Evolutionary conservation across 805 yeast genomes (phyloP).

Genomic region (Myxozyma neotropica): DNA sequence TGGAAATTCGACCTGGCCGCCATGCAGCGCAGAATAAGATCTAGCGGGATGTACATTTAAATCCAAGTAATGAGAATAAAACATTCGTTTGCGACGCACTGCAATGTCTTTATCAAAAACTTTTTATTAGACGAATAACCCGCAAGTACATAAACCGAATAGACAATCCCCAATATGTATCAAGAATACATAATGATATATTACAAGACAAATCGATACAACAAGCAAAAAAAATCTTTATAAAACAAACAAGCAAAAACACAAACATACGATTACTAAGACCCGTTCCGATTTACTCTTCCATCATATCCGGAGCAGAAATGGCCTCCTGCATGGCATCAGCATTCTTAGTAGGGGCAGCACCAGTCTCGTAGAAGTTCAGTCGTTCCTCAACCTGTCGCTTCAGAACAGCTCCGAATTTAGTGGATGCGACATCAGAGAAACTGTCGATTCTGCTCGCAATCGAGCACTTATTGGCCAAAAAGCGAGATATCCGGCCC

Average conservation of each 20-base stretch:
- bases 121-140: no score
- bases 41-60: slow-evolving; percentile 32
- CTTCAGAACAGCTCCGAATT: slow-evolving; percentile 87
- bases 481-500: slow-evolving; percentile 97
- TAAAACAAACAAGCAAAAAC: not conserved
- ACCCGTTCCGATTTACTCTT: slow-evolving; percentile 7
- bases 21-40: slow-evolving; percentile 12
- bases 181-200: slow-evolving; percentile 3
- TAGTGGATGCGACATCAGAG: slow-evolving; percentile 89
- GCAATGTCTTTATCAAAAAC: no score
- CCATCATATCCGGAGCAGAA: slow-evolving; percentile 48
- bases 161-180: slow-evolving; percentile 4
- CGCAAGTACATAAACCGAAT: not conserved
- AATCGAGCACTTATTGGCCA: slow-evolving; percentile 98
- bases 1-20: slow-evolving; percentile 14
- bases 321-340: slow-evolving; percentile 94
- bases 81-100: no score
- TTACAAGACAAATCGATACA: slow-evolving; percentile 6
- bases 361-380: slow-evolving; percentile 93
- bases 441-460: slow-evolving; percentile 98
- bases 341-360: slow-evolving; percentile 92
- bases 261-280: not conserved
- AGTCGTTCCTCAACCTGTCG: slow-evolving; percentile 98
- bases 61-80: not conserved
- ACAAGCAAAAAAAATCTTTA: not conserved